These are phyloP conservation scores for Acrodontium crateriforme DNA, from an alignment of 2,329 filamentous ascomycete species.

Conservation along the genomic window DNA sequence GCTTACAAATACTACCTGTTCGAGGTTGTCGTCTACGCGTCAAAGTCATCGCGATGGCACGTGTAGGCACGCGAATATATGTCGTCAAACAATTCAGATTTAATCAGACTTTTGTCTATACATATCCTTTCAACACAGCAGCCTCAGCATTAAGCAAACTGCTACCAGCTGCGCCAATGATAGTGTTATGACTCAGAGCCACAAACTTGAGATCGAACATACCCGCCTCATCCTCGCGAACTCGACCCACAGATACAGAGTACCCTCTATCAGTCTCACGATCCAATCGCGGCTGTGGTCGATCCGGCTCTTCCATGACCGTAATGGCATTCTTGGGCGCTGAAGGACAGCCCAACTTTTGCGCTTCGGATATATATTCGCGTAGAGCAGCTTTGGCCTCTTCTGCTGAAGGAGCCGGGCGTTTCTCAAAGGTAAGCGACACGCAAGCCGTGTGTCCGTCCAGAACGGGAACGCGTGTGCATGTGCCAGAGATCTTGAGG, in stretches of 20 bases:
- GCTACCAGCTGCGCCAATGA: conserved; percentile 91
- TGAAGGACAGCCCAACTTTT: conserved; percentile 72
- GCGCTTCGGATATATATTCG: conserved; percentile 68
- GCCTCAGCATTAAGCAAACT: conserved; percentile 92
- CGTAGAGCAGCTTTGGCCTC: conserved; percentile 68
- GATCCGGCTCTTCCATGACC: conserved; percentile 77
- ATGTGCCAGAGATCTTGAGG: conserved; percentile 71
- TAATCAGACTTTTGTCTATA: no score
- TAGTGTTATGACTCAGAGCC: conserved; percentile 78
- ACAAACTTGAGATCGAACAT: conserved; percentile 95
- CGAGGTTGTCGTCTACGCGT: no score
- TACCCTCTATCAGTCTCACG: conserved; percentile 76
- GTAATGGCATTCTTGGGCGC: conserved; percentile 70
- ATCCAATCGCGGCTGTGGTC: conserved; percentile 84
- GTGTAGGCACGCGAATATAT: no score
- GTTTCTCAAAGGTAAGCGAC: conserved; percentile 64
- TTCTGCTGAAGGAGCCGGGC: conserved; percentile 59
- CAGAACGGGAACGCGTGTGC: conserved; percentile 87
- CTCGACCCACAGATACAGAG: conserved; percentile 76
- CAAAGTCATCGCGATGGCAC: no score
- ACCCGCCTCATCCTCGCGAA: conserved; percentile 72
- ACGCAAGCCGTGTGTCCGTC: conserved; percentile 96
- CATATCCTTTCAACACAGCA: conserved; percentile 74
- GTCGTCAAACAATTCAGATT: no score
- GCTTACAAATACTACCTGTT: no score